Conservation (phyloP, 2,329 filamentous ascomycete species). For the Calonectria honghensis region DNA sequence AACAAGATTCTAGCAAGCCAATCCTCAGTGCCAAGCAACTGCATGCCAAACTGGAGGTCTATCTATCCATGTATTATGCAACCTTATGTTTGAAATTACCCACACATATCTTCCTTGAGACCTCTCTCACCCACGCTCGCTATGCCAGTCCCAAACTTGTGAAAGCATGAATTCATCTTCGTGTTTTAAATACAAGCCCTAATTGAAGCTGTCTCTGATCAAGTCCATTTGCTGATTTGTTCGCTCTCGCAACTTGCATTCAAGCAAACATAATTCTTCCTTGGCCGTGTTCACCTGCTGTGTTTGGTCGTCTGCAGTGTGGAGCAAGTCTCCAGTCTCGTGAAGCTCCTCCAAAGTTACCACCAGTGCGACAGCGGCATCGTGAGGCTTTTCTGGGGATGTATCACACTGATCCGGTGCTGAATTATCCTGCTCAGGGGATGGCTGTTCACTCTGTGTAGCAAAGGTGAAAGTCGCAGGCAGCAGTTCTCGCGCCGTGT, state of each 20-base stretch:
- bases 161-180: background rate
- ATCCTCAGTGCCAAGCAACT: no score
- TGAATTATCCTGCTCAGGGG: background rate
- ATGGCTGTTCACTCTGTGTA: background rate
- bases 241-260: background rate
- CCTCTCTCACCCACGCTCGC: no score
- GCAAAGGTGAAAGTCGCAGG: background rate
- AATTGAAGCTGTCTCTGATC: background rate
- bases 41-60: no score
- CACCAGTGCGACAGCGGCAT: background rate
- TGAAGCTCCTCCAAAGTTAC: background rate
- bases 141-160: background rate
- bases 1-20: no score
- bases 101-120: no score
- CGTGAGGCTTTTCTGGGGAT: background rate
- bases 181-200: background rate
- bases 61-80: no score
- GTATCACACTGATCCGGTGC: background rate
- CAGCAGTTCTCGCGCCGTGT: background rate
- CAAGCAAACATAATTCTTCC: background rate
- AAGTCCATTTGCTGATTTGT: background rate
- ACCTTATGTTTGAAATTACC: no score
- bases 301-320: background rate
- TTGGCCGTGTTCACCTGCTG: background rate
- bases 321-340: no score